A percentile compares a stretch with the other conserved stretches of the same genome.
Evolutionary conservation across 345 rosid genomes (phyloP).

Genomic region (Cochlearia excelsa): DNA sequence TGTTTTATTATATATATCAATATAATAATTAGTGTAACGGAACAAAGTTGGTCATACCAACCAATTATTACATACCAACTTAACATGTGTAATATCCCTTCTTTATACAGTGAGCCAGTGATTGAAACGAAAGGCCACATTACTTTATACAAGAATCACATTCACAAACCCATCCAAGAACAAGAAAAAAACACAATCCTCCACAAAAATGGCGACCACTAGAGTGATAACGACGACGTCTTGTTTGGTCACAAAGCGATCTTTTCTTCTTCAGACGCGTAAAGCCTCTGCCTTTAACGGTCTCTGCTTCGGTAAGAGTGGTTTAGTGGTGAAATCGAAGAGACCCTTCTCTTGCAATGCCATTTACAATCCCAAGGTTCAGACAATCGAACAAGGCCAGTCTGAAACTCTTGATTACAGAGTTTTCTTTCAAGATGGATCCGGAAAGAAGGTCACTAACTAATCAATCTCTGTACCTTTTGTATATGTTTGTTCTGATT

Average conservation of each 20-base stretch:
- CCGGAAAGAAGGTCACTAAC: constrained; percentile 54
- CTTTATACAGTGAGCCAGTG: not conserved
- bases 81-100: constrained; percentile 3
- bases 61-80: not conserved
- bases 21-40: too few species aligned
- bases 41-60: constrained; percentile 3
- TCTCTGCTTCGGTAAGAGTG: constrained; percentile 25
- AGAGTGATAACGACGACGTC: constrained; percentile 45
- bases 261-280: constrained; percentile 23
- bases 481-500: not conserved
- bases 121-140: constrained; percentile 10
- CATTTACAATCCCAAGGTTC: constrained; percentile 49
- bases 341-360: constrained; percentile 51
- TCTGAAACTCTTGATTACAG: constrained; percentile 73
- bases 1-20: too few species aligned
- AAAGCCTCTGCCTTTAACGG: constrained; percentile 19
- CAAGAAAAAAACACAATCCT: not conserved
- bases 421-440: constrained; percentile 50
- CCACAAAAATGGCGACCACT: constrained; percentile 43
- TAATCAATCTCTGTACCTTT: not conserved
- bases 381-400: constrained; percentile 56
- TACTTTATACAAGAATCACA: not conserved
- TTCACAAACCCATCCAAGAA: not conserved
- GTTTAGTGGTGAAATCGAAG: constrained; percentile 30
- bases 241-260: constrained; percentile 41